phyloP scores from a whole-genome alignment of 208 protist genomes.

The Trypanosomatidae sp. region DNA sequence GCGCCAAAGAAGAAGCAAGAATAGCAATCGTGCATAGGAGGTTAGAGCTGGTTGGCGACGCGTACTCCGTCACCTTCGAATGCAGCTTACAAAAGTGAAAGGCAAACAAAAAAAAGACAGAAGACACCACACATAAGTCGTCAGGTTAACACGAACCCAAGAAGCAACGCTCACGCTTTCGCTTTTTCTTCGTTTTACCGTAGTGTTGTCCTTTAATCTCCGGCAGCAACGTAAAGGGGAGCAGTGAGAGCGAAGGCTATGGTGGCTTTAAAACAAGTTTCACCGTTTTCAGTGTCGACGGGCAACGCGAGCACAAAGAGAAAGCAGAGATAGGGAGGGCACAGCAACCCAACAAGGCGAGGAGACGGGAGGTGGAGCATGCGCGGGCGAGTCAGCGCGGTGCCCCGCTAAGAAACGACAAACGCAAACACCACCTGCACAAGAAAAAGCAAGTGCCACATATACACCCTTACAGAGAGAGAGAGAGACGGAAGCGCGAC shows the following conservation, averaged over 20 bases:
- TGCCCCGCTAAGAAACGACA: neutral
- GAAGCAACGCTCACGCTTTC: neutral
- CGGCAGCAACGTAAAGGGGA: neutral
- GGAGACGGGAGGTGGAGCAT: neutral
- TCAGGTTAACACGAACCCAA: neutral
- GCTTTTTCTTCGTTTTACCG: neutral
- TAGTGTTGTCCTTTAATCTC: neutral
- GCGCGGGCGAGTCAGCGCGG: neutral
- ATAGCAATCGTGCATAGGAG: neutral
- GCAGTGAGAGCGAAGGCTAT: neutral
- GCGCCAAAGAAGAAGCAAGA: neutral
- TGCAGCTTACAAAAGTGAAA: neutral
- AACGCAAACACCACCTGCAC: neutral
- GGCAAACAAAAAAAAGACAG: conserved; percentile 1
- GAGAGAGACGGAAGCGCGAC: neutral
- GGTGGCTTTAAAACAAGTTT: neutral
- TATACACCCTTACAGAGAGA: neutral
- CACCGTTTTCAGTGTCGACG: neutral
- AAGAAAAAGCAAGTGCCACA: neutral
- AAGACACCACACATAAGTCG: neutral
- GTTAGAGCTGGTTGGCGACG: neutral
- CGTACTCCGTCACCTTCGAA: conserved; percentile 3
- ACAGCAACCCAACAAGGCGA: neutral
- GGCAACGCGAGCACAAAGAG: neutral
- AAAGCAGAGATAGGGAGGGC: neutral